Percentiles rank a stretch among this genome's conserved stretches.
Conservation (phyloP, 331 rosid genomes). For the Quercus lobata region DNA sequence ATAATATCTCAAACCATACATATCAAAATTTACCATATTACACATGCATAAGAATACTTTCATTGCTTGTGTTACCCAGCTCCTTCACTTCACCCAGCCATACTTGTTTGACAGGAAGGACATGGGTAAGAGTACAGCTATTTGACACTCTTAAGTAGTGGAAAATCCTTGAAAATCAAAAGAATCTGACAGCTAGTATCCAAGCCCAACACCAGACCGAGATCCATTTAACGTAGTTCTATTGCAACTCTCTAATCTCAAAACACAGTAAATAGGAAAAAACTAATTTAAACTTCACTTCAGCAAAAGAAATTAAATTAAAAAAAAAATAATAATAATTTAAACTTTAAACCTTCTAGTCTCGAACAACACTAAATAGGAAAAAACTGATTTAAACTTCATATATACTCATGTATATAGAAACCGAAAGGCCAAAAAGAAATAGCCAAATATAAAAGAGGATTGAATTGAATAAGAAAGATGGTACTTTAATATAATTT, state of each 20-base stretch:
- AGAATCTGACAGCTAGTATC: neutral
- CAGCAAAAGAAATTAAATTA: too few species aligned
- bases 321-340: too few species aligned
- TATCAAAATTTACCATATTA: neutral
- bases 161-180: neutral
- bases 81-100: neutral
- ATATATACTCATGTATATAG: too few species aligned
- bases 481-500: neutral
- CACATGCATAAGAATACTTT: slow-evolving; percentile 1
- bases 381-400: neutral
- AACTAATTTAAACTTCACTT: neutral
- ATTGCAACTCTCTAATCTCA: neutral
- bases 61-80: neutral
- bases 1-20: neutral
- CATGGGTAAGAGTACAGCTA: neutral
- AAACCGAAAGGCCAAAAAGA: neutral
- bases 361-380: neutral
- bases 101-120: neutral
- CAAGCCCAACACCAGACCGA: neutral
- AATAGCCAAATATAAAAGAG: neutral
- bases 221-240: neutral
- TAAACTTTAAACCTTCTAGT: neutral
- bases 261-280: neutral
- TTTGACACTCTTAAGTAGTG: neutral
- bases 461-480: neutral